Conservation (phyloP, 2,329 filamentous ascomycete species). For the Hypoxylon sp. region DNA sequence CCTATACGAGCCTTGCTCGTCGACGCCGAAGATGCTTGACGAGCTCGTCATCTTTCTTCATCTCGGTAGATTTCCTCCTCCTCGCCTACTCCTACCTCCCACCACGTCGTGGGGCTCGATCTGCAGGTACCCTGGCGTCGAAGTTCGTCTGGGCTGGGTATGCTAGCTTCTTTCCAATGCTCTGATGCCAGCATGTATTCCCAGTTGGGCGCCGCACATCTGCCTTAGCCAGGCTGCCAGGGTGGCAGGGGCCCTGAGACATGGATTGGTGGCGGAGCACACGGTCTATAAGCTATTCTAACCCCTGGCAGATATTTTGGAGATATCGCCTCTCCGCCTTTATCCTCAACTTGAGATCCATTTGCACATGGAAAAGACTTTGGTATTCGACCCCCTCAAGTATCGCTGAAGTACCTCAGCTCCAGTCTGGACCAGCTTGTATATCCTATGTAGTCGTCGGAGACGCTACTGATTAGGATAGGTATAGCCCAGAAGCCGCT, state of each 20-base stretch:
- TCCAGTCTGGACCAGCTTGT: conserved; percentile 14
- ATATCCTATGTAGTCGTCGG: conserved; percentile 27
- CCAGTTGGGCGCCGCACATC: conserved; percentile 24
- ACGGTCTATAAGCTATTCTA: conserved; percentile 25
- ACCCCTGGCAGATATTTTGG: conserved; percentile 20
- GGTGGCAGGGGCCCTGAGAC: conserved; percentile 26
- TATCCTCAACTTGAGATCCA: conserved; percentile 15
- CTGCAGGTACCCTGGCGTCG: conserved; percentile 26
- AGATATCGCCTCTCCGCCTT: conserved; percentile 17
- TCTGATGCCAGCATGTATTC: conserved; percentile 17
- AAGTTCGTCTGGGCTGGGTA: conserved; percentile 15
- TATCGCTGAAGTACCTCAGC: conserved; percentile 24
- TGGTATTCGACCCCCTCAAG: conserved; percentile 22
- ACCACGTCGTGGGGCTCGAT: conserved; percentile 24
- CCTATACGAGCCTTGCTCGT: conserved; percentile 2
- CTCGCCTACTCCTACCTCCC: conserved; percentile 21
- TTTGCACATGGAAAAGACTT: conserved; percentile 14
- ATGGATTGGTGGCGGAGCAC: conserved; percentile 32
- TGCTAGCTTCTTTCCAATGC: conserved; percentile 14
- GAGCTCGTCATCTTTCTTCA: conserved; percentile 15
- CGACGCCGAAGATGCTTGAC: conserved; percentile 3
- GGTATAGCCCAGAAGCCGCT: conserved; percentile 1
- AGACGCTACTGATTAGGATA: conserved; percentile 8
- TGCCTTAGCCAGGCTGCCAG: conserved; percentile 9
- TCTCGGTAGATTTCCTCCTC: conserved; percentile 15